Evolutionary conservation across 805 yeast genomes (phyloP), one percentile per base, ranked within the genome.

Genomic region (Cyberlindnera americana): DNA sequence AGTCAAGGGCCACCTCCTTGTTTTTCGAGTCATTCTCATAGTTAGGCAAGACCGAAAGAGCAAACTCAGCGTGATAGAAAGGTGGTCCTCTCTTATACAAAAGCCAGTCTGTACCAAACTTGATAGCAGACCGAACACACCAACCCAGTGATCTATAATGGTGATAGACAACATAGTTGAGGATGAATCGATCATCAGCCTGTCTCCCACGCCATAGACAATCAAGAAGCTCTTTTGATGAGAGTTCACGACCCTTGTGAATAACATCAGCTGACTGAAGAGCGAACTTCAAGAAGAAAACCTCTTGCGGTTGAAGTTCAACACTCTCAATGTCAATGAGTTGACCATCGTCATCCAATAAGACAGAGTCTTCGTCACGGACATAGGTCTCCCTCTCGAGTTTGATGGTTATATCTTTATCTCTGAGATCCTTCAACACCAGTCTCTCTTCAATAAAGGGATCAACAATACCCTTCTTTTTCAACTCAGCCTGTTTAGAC

Each of bases 31-130:
- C 66, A 17, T 60, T 63, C 11, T 51, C 51, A 32, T 60, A 60
- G 31, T 65, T 61, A 1, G 74, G 69, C 19, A 77, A 43, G 6
- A 84, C 65, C 33, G 74, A 55, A 3, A 87, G 65, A 6, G 91
- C 86, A 59, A 77, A 86, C 57, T 89, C 95, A 0, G 99, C 97
- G 59, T 93, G 99, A 36, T 83, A 78, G 59, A 90, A 88, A 2
- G 97, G 97, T 8, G 98, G 99, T 0, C 99, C 99, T 42, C 91
- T 69, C 38, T 82, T 78, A 60, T 93, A 93, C 5, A 93, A 67
- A 8, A 93, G 64, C 60, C 68, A 83, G 53, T 90, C 95, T n/a
- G 85, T 75, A 2, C 96, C 96, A 60, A 93, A 93, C 60, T 93
- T 93, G 41, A 89, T 75, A 0, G 98, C 99, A 0, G 90, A 77